phyloP scores from a whole-genome alignment of 805 yeast species.

The Ogataea nitratoaversa region DNA sequence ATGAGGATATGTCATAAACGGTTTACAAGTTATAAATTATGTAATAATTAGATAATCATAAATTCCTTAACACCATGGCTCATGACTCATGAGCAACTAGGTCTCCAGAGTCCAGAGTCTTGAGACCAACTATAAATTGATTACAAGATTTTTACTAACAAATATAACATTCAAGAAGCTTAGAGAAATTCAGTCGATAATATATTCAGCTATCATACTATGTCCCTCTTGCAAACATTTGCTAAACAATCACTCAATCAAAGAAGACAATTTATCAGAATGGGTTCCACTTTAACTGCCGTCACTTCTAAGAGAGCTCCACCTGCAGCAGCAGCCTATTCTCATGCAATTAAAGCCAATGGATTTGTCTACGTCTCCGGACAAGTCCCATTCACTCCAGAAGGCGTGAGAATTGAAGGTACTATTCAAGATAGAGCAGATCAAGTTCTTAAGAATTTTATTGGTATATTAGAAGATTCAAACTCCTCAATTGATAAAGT shows the following conservation, averaged over 20 bases:
- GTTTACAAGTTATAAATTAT: too few relatives aligned
- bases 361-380: constrained; percentile 91
- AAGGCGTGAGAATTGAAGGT: constrained; percentile 75
- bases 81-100: too few relatives aligned
- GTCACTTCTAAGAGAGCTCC: constrained; percentile 78
- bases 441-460: constrained; percentile 64
- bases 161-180: too few relatives aligned
- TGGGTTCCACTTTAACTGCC: constrained; percentile 36
- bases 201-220: neutral
- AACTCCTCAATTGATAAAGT: constrained; percentile 80
- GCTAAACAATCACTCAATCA: constrained; percentile 11
- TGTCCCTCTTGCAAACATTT: constrained; percentile 10
- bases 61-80: too few relatives aligned
- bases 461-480: constrained; percentile 74
- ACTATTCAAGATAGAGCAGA: constrained; percentile 73
- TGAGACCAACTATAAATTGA: too few relatives aligned
- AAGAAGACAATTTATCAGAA: constrained; percentile 22
- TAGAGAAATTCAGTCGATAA: too few relatives aligned
- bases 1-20: too few relatives aligned
- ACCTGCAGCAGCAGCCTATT: constrained; percentile 94
- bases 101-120: too few relatives aligned
- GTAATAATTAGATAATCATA: too few relatives aligned
- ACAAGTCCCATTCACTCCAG: constrained; percentile 87
- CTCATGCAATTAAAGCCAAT: constrained; percentile 92
- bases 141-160: too few relatives aligned